These are phyloP conservation scores for Scenedesmus sp. DNA, from an alignment of 163 green algal genomes.

Conservation along the genomic window DNA sequence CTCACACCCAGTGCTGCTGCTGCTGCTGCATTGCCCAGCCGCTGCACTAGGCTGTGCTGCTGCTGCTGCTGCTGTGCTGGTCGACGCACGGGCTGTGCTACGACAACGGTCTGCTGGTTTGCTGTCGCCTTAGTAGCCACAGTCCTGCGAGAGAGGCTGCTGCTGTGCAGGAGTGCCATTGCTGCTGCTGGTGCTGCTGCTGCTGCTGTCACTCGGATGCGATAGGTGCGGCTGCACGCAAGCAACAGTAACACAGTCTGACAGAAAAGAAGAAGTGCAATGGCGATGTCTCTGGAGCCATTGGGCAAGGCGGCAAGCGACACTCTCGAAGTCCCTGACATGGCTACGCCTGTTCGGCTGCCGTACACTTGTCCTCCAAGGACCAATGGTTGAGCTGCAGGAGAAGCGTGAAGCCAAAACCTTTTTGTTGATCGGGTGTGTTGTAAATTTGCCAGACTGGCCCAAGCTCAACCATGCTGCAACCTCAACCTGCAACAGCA, in stretches of 20 bases:
- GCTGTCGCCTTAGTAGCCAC: neutral
- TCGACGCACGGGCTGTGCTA: neutral
- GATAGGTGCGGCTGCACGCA: neutral
- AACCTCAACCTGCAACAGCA: neutral
- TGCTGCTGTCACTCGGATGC: neutral
- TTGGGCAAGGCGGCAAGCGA: neutral
- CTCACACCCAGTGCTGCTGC: conserved; percentile 9
- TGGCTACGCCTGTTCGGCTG: neutral
- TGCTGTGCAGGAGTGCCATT: neutral
- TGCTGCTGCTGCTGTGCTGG: conserved; percentile 22
- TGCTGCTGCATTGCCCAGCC: neutral
- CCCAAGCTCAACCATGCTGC: neutral
- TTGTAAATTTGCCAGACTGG: neutral
- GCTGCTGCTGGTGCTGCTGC: neutral
- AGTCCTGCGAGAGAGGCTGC: neutral
- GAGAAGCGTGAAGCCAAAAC: neutral
- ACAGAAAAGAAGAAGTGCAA: neutral
- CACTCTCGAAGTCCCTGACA: neutral
- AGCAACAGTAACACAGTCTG: neutral
- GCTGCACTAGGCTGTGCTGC: conserved; percentile 6
- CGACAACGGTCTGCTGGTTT: neutral
- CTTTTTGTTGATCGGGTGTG: neutral
- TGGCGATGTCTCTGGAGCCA: too few relatives aligned
- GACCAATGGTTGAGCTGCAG: neutral
- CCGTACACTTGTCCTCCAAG: neutral